A percentile compares a stretch with the other conserved stretches of the same genome.
These are phyloP conservation scores for Erythrobasidium hasegawianum DNA, from an alignment of 1,284 basidiomycete species.

Conservation along the genomic window DNA sequence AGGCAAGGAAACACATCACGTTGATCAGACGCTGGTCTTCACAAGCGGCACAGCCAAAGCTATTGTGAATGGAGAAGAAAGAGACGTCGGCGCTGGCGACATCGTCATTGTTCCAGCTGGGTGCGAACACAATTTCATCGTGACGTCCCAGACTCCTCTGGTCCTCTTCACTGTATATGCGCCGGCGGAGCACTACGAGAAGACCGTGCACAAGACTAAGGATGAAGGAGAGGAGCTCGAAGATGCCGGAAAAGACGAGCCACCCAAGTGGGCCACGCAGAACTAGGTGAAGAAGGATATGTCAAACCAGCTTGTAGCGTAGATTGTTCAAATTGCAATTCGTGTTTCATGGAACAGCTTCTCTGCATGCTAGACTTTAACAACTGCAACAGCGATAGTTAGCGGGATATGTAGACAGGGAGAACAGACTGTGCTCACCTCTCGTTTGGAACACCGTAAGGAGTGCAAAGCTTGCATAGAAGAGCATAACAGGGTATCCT, in stretches of 20 bases:
- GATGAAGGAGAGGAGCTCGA: conserved; percentile 51
- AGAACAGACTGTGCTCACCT: conserved; percentile 8
- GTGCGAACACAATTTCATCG: conserved; percentile 31
- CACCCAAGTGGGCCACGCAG: conserved; percentile 49
- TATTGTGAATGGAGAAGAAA: conserved; percentile 50
- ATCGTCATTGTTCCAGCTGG: conserved; percentile 48
- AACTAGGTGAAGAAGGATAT: not conserved
- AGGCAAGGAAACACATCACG: conserved; percentile 25
- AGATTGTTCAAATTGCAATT: not conserved
- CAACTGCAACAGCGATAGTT: conserved; percentile 4
- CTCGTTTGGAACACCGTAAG: conserved; percentile 34
- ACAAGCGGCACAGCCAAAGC: conserved; percentile 40
- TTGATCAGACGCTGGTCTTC: conserved; percentile 32
- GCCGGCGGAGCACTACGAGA: conserved; percentile 50
- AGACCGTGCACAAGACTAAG: conserved; percentile 50
- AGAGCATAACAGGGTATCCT: conserved; percentile 83
- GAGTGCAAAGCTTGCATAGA: conserved; percentile 56
- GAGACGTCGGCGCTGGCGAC: conserved; percentile 50
- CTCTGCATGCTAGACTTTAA: conserved; percentile 13
- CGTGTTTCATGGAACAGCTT: not conserved
- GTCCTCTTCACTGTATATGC: conserved; percentile 40
- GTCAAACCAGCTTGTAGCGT: not conserved
- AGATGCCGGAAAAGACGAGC: conserved; percentile 50
- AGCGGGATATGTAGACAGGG: not conserved
- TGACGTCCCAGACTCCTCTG: conserved; percentile 5